Evolutionary conservation across 345 rosid species (phyloP), one percentile per base, ranked within the genome.

Genomic region (Rubroshorea leprosula): DNA sequence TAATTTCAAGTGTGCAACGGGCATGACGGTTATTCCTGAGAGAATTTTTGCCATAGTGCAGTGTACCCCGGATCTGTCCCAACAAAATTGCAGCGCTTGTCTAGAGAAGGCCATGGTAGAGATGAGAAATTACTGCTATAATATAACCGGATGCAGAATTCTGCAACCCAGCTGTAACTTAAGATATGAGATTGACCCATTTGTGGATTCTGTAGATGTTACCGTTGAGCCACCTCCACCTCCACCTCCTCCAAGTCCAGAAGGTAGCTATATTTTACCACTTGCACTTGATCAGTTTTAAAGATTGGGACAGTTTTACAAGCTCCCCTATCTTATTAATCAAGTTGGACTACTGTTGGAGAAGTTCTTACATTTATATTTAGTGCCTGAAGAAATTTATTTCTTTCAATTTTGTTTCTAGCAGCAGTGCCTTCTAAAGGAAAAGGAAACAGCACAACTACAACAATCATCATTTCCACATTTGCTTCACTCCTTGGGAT

Each of bases 1-100:
- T 51, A 49, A 51, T 15, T 23, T 48, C 16, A 61, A 61, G 43
- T 61, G 35, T 15, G 65, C 57, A 5, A 57, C 57, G 4, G 57
- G 13, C 49, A 7, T 19, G 0, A 57, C 54, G 18, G 73, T 53
- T 0, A 13, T 19, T 4, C 60, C 47, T 44, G 66, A 31, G 55
- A 68, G 45, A 11, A 15, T 74, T 48, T 76, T 50, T 25, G 71
- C 71, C 8, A 23, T 22, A 6, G 48, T 74, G 4, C 87, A 87
- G 72, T 88, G 90, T 68, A 74, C 82, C 3, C 75, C 77, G 0
- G 92, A 87, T 52, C 46, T 87, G 29, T 60, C 75, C 52, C 57
- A 43, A 48, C 0, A 19, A 20, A 74, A 78, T 1, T 82, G 92
- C 62, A 44, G 57, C 5, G 27, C 14, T 6, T 85, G 92, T 74